Percentiles rank a stretch among this genome's conserved stretches.
Evolutionary conservation across 2,329 filamentous ascomycete species (phyloP).

Genomic region (Verticillium longisporum): DNA sequence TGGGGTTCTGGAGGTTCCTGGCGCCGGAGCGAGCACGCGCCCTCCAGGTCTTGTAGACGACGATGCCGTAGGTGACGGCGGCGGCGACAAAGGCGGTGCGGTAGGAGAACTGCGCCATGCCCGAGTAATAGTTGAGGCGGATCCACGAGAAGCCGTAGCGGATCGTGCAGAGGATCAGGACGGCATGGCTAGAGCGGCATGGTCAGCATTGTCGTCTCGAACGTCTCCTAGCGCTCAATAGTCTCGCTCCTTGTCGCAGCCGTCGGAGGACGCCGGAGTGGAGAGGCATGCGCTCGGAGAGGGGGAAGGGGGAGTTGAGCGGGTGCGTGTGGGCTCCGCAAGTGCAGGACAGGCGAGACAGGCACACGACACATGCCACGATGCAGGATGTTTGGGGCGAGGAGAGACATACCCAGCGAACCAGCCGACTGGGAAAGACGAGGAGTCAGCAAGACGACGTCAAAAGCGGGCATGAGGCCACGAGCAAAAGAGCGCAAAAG

Average conservation of each 20-base stretch:
- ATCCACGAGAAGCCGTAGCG: slow-evolving; percentile 84
- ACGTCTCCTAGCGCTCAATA: neutral
- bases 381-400: neutral
- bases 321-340: neutral
- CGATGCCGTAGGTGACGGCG: slow-evolving; percentile 90
- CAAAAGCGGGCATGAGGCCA: slow-evolving; percentile 7
- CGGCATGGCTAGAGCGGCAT: slow-evolving; percentile 61
- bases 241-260: neutral
- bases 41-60: slow-evolving; percentile 95
- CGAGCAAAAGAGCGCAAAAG: slow-evolving; percentile 8
- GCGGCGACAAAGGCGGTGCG: slow-evolving; percentile 85
- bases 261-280: neutral
- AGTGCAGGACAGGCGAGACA: neutral
- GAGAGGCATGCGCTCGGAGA: neutral
- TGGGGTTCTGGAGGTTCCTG: slow-evolving; percentile 48
- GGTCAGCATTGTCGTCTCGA: slow-evolving; percentile 2
- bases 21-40: slow-evolving; percentile 71
- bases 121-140: slow-evolving; percentile 77
- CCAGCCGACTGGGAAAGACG: slow-evolving; percentile 57
- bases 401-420: slow-evolving; percentile 64
- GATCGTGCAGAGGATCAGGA: slow-evolving; percentile 73
- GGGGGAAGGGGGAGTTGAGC: neutral
- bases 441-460: slow-evolving; percentile 23
- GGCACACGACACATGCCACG: neutral
- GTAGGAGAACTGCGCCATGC: slow-evolving; percentile 77